These are phyloP conservation scores for Venturia oleaginea DNA, from an alignment of 2,329 filamentous ascomycete genomes.

Conservation along the genomic window DNA sequence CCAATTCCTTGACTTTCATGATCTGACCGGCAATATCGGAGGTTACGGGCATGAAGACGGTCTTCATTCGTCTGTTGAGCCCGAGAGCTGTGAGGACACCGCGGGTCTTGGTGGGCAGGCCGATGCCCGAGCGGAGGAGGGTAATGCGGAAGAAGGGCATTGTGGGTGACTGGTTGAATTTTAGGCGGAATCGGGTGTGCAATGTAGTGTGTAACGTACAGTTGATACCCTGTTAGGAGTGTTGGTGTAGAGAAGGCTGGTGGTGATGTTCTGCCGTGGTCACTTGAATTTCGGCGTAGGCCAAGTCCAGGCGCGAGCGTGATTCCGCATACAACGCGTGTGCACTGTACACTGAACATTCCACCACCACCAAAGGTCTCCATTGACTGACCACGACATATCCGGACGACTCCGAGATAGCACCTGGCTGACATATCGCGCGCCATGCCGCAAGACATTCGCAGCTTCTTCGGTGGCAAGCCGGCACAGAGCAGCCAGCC, in stretches of 20 bases:
- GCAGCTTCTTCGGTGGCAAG: conserved; percentile 81
- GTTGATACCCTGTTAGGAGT: background rate
- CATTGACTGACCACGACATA: background rate
- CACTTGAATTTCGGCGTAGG: background rate
- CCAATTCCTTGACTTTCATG: conserved; percentile 87
- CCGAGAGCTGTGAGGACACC: conserved; percentile 80
- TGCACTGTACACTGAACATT: background rate
- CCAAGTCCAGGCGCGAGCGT: background rate
- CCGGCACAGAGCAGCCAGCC: conserved; percentile 46
- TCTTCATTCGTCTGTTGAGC: conserved; percentile 72
- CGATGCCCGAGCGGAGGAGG: conserved; percentile 80
- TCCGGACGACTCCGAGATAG: background rate
- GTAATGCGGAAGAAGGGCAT: conserved; percentile 89
- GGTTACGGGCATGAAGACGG: conserved; percentile 80
- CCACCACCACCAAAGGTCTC: background rate
- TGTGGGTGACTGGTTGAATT: background rate
- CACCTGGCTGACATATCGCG: background rate
- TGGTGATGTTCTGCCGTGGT: background rate
- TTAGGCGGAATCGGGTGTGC: background rate
- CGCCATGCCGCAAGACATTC: conserved; percentile 73
- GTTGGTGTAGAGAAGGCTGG: background rate
- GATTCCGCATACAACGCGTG: background rate
- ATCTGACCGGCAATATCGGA: conserved; percentile 81
- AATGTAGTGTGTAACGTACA: background rate
- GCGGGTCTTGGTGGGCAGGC: conserved; percentile 65